Base-by-base conservation (phyloP, 2,329 filamentous ascomycete species). In the Diaporthe caulivora region DNA sequence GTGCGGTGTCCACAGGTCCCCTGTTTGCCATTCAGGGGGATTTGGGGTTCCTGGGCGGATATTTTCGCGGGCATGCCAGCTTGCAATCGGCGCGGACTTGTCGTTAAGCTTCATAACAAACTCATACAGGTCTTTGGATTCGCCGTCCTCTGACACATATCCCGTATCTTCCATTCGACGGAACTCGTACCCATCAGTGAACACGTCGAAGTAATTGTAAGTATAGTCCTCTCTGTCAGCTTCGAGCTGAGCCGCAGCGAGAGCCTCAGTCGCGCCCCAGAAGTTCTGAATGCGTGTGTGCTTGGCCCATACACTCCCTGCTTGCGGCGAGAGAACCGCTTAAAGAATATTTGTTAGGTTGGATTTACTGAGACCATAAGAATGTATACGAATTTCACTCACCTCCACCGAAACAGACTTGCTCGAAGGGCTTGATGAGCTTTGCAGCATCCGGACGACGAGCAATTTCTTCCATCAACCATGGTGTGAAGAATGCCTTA, bases 1-100 rank as follows among this genome's bases (percentile, higher is more conserved):
- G 31, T 78, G 77, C 10, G 76, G 77, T 24, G 75, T 74, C 77
- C 77, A 78, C 21, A 78, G 75, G 34, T 78, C 77, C 11, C 75
- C 75, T n/a, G 74, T 68, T 2, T 44, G 60, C 73, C 67, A 75
- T 17, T 78, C 76, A 6, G 75, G 76, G 37, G 75, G 74, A 29
- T 64, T 42, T 24, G 73, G 40, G 29, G 57, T 72, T 6, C 53
- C 54, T 6, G 42, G 62, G 7, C 57, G 75, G 37, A 75, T 73
- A 26, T 51, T 60, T 40, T 76, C 40, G 34, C 72, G 75, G 44
- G 71, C 73, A 29, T 75, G 77, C 72, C 74, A 74, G 26, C 54
- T 73, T 31, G 77, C 75, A 17, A 74, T 74, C 29, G 68, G 74
- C 9, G 72, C 76, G 1, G 72, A 60, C 10, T 71, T 54, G 3